Evolutionary conservation across 2,329 filamentous ascomycete species (phyloP).

Genomic region (Aspergillus sp.): DNA sequence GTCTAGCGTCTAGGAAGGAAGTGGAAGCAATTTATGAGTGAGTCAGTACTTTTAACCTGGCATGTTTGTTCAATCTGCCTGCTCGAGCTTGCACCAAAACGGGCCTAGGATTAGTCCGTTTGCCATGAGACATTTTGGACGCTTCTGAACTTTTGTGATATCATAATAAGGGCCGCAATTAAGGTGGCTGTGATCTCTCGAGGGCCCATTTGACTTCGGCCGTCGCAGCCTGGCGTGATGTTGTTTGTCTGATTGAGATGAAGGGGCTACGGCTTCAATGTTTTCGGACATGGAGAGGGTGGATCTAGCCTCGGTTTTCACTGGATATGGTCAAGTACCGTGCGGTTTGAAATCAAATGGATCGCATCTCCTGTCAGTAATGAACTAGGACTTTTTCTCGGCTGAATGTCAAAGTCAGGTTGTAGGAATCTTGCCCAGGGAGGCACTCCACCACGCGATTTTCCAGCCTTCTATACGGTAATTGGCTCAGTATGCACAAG

Average conservation of each 20-base stretch:
- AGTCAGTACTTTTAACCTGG: not conserved
- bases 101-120: not conserved
- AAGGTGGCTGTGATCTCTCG: not conserved
- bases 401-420: not conserved
- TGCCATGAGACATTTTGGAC: not conserved
- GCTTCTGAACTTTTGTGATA: not conserved
- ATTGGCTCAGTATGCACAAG: not conserved
- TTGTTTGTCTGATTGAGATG: not conserved
- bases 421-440: not conserved
- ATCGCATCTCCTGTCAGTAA: not conserved
- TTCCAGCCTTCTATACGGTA: not conserved
- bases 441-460: no score
- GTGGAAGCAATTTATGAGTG: no score
- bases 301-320: not conserved
- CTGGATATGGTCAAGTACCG: not conserved
- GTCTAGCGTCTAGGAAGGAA: no score
- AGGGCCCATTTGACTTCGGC: not conserved
- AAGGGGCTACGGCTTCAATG: not conserved
- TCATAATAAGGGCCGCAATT: not conserved
- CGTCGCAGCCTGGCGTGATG: not conserved
- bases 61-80: not conserved
- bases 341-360: not conserved
- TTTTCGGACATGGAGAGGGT: not conserved
- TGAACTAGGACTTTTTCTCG: not conserved
- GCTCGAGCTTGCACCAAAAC: not conserved